A percentile compares a stretch with the other conserved stretches of the same genome.
Evolutionary conservation across 163 green algal genomes (phyloP).

Genomic region (Prototheca stagnorum): DNA sequence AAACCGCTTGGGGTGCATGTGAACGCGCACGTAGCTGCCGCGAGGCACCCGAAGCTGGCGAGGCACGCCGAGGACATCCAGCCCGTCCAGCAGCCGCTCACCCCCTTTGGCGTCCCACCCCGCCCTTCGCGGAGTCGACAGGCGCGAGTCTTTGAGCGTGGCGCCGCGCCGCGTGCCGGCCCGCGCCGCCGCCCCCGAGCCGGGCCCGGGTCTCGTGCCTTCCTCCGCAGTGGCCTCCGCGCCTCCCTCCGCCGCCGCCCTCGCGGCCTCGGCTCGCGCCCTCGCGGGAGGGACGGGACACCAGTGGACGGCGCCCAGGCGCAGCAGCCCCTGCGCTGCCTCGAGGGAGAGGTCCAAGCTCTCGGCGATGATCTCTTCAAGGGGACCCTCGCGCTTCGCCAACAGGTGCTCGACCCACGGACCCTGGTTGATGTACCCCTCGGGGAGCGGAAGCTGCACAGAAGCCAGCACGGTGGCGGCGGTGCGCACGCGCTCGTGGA

Average conservation of each 20-base stretch:
- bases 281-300: constrained; percentile 31
- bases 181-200: not conserved
- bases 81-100: too few species aligned
- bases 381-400: constrained; percentile 1
- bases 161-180: too few species aligned
- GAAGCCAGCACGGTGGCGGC: not conserved
- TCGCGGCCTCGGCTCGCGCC: too few species aligned
- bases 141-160: too few species aligned
- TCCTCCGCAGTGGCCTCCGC: not conserved
- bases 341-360: constrained; percentile 2
- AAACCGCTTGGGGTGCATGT: constrained; percentile 59
- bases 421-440: not conserved
- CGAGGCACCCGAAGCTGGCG: too few species aligned
- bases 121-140: too few species aligned
- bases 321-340: constrained; percentile 23
- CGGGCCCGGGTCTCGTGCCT: not conserved
- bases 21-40: constrained; percentile 44
- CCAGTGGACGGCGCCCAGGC: constrained; percentile 46
- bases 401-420: constrained; percentile 16
- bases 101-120: too few species aligned
- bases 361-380: constrained; percentile 9
- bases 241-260: not conserved
- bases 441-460: not conserved
- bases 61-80: too few species aligned
- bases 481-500: too few species aligned